These are phyloP conservation scores for Verticillium alfalfae DNA, from an alignment of 2,329 filamentous ascomycete genomes.

Conservation along the genomic window DNA sequence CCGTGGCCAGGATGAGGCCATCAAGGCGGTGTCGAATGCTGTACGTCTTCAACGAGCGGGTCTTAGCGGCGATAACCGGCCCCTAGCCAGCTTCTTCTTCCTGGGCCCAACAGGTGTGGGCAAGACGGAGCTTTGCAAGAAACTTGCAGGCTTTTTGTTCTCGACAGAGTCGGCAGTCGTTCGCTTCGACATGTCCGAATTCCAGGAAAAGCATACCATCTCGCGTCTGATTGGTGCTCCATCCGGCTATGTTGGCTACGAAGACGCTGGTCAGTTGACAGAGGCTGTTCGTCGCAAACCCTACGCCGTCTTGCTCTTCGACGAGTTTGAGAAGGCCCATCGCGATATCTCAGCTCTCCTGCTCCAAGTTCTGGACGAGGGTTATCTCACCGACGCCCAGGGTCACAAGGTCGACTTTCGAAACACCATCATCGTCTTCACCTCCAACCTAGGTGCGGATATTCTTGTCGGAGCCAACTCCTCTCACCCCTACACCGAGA, in stretches of 20 bases:
- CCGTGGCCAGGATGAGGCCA: slow-evolving; percentile 88
- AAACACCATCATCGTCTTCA: slow-evolving; percentile 94
- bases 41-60: slow-evolving; percentile 92
- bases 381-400: slow-evolving; percentile 90
- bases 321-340: slow-evolving; percentile 97
- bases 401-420: slow-evolving; percentile 96
- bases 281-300: slow-evolving; percentile 93
- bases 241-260: slow-evolving; percentile 93
- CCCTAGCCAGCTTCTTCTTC: slow-evolving; percentile 95
- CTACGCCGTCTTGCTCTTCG: slow-evolving; percentile 89
- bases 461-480: slow-evolving; percentile 76
- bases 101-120: slow-evolving; percentile 93
- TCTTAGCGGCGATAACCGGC: slow-evolving; percentile 83
- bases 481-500: slow-evolving; percentile 57
- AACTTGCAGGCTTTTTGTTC: slow-evolving; percentile 88
- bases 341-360: slow-evolving; percentile 88
- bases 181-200: slow-evolving; percentile 96
- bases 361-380: slow-evolving; percentile 91
- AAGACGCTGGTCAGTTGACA: slow-evolving; percentile 92
- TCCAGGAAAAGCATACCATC: slow-evolving; percentile 95
- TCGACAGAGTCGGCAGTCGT: slow-evolving; percentile 87
- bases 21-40: slow-evolving; percentile 85
- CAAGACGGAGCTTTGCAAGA: slow-evolving; percentile 96
- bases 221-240: slow-evolving; percentile 88
- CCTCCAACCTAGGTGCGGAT: slow-evolving; percentile 89